Base-by-base conservation (phyloP, 768 basidiomycete species). In the Boletus coccyginus region DNA sequence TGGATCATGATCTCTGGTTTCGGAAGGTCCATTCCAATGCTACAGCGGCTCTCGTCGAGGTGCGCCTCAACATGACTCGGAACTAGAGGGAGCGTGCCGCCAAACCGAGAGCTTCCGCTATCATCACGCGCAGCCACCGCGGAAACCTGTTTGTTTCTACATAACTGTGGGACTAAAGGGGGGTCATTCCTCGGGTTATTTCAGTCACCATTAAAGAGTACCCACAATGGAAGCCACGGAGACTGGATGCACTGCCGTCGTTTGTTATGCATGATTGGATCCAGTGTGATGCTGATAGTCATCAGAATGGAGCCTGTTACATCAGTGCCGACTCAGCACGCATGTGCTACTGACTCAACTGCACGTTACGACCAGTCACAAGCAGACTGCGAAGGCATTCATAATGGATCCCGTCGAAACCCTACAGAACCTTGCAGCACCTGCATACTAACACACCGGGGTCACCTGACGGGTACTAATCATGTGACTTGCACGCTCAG, bases 401-500 rank as follows among this genome's bases (percentile, higher is more conserved):
- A 39, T 17, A 17, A 9, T 39, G 38, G 17, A 39, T 35, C 13
- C 13, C 35, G 35, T 35, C 35, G 35, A 35, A 35, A 35, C 38
- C 3, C n/a, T 39, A 39, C 17, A n/a, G n/a, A n/a, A n/a, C n/a
- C n/a, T n/a, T n/a, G n/a, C n/a, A 9, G 8, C 17, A 8, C 49
- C 50, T 32, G 21, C 46, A 8, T 27, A 17, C 19, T 21, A 11
- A 48, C n/a, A n/a, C n/a, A n/a, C n/a, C n/a, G n/a, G n/a, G n/a
- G n/a, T n/a, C n/a, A n/a, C n/a, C n/a, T n/a, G n/a, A n/a, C n/a
- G n/a, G n/a, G n/a, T n/a, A n/a, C 21, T 7, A 17, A 39, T 58
- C 61, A 62, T 57, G 46, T 63, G 56, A 45, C n/a, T n/a, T n/a
- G 17, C 11, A 2, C 16, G 35, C 17, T 51, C 16, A 42, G 27